Evolutionary conservation across 2,329 filamentous ascomycete genomes (phyloP), one percentile per base, ranked within the genome.

Genomic region (Fusarium sp.): DNA sequence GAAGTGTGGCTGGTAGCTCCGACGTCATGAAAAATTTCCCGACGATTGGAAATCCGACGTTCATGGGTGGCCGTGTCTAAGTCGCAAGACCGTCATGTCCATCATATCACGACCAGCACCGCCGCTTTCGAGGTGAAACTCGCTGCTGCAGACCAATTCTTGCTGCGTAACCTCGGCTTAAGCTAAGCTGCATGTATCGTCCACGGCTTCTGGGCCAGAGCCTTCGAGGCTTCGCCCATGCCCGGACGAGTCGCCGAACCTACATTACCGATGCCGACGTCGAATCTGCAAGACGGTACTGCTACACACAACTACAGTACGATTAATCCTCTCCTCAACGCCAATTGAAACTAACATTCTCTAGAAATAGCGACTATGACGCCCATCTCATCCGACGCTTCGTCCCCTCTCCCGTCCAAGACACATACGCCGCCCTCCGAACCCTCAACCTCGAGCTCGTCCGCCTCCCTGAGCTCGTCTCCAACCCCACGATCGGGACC

Each of bases 361-460:
- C 12, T 76, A 97, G 95, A 82, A 93, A 92, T 82, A 95, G 95
- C 83, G 97, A 99, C 83, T 93, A 95, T 65, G 94, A 97, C 72
- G 95, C 97, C 17, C 94, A 95, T 81, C 89, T 97, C 38, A 90
- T 98, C 69, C 92, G 94, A 73, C 92, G 94, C 70, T 98, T 98
- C 84, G 90, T 98, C 70, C 95, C 95, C 1, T 86, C 86, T 4
- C 88, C 92, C 33, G 89, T 93, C 14, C 92, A 91, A 79, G 92
- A 97, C 83, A 93, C 94, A 75, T 98, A 98, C 84, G 90, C 97
- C 76, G 95, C 95, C 68, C 91, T 99, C 67, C 94, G 96, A 72
- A 93, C 95, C 60, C 91, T 99, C 82, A 99, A 99, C 81, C 89
- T 98, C 78, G 96, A 98, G 82, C 90, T 98, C 69, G 94, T 96